A percentile compares a stretch with the other conserved stretches of the same genome.
phyloP scores from a whole-genome alignment of 805 yeast genomes.

The Saturnispora kantuleensis region DNA sequence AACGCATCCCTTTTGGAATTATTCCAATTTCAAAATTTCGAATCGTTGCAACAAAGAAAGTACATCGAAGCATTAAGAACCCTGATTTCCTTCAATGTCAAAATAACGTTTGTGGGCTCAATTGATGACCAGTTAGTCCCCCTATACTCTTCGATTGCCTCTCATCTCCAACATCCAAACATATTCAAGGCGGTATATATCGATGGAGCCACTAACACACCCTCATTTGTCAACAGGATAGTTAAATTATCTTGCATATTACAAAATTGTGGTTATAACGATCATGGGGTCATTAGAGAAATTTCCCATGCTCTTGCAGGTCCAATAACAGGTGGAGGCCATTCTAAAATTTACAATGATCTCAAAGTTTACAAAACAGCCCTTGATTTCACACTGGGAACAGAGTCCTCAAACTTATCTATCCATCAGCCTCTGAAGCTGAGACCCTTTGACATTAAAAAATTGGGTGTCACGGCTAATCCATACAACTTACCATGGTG shows the following conservation, averaged over 20 bases:
- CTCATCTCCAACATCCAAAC: conserved; percentile 81
- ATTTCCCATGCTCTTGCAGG: conserved; percentile 76
- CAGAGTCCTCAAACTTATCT: conserved; percentile 32
- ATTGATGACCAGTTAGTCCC: conserved; percentile 94
- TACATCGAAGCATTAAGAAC: conserved; percentile 58
- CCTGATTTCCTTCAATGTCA: conserved; percentile 60
- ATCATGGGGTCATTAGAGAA: conserved; percentile 80
- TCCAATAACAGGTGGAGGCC: conserved; percentile 91
- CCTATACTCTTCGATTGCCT: conserved; percentile 74
- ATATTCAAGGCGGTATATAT: conserved; percentile 82
- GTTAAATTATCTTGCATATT: conserved; percentile 65
- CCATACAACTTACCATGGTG: conserved; percentile 93
- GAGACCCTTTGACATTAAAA: conserved; percentile 47
- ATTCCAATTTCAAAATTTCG: conserved; percentile 77
- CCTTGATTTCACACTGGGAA: conserved; percentile 61
- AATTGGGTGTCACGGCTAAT: conserved; percentile 47
- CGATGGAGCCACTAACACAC: conserved; percentile 72
- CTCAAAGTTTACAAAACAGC: conserved; percentile 78
- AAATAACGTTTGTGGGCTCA: conserved; percentile 76
- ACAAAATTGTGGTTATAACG: conserved; percentile 69
- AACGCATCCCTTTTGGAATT: conserved; percentile 77
- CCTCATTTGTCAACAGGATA: conserved; percentile 66
- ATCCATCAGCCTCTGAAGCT: conserved; percentile 23
- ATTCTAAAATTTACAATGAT: conserved; percentile 80
- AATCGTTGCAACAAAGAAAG: conserved; percentile 60